Base-by-base conservation (phyloP, 2,329 filamentous ascomycete genomes). In the Claviceps paspali region DNA sequence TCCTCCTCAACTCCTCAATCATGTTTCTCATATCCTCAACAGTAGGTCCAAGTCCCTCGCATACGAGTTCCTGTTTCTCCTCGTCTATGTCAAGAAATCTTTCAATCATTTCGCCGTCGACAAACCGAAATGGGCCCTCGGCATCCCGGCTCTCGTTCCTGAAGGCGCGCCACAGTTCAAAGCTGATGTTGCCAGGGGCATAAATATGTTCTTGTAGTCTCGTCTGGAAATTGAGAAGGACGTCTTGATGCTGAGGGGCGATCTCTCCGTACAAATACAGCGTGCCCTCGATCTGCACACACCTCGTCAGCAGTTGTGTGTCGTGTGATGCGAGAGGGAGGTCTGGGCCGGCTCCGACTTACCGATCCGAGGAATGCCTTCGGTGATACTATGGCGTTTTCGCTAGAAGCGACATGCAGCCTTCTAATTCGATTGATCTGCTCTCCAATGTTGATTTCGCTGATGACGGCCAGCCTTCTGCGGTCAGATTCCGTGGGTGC, bases 91-190 rank as follows among this genome's bases (percentile, higher is more conserved):
- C 78, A 46, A 96, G 57, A 52, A 95, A 95, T 36, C 74, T 61
- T 60, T 96, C 88, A 10, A 98, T 67, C 49, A 96, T 65, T 54
- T 95, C 88, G 0, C 88, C 91, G 51, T 98, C 91, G 10, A 98
- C 73, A 49, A 96, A 96, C 2, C 88, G 70, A 51, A 76, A 82
- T 0, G 91, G 88, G 28, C 80, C 83, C 1, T 82, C 77, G 0
- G 81, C 82, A 3, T 81, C 77, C 0, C 74, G 72, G 41, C 82
- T 73, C 18, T 74, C 65, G 38, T 76, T 92, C 42, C 76, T 76
- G 61, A 88, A 93, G 0, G 81, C 81, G n/a, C 91, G 73, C 62
- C 83, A 98, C 17, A 68, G 65, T 28, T 76, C 72, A 55, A 94
- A 96, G 0, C 77, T 68, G 34, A 93, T 72, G 33, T 77, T 64